Evolutionary conservation across 2,329 filamentous ascomycete species (phyloP).

Genomic region (Diaporthe sp.): DNA sequence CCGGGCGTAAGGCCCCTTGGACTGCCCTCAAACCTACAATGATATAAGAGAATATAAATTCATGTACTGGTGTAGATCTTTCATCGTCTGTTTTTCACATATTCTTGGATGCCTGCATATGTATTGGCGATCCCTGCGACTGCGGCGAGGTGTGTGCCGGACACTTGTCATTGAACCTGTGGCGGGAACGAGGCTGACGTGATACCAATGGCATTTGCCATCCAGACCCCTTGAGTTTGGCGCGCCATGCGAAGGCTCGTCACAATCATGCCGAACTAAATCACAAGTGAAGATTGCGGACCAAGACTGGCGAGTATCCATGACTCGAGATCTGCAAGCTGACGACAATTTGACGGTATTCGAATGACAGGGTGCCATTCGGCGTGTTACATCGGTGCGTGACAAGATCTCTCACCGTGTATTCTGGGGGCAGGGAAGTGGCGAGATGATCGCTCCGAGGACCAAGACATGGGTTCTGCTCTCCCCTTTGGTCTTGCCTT

Average conservation of each 20-base stretch:
- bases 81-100: neutral
- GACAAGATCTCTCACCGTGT: slow-evolving; percentile 6
- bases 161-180: neutral
- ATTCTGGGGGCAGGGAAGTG: slow-evolving; percentile 3
- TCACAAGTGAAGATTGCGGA: neutral
- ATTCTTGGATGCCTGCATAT: neutral
- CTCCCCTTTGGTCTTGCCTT: neutral
- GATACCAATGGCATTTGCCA: neutral
- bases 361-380: neutral
- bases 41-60: neutral
- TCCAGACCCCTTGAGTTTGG: neutral
- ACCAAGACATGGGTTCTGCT: neutral
- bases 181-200: neutral
- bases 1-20: too few species aligned
- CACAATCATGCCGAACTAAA: slow-evolving; percentile 14
- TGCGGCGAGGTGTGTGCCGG: neutral
- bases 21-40: too few species aligned
- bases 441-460: slow-evolving; percentile 9
- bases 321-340: slow-evolving; percentile 16
- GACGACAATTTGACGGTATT: slow-evolving; percentile 13
- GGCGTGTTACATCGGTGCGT: slow-evolving; percentile 20
- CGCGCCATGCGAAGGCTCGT: slow-evolving; percentile 1
- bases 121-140: neutral
- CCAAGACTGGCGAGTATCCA: neutral
- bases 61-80: neutral